Evolutionary conservation across 2,329 filamentous ascomycete species (phyloP), one percentile per base, ranked within the genome.

Genomic region (Pseudogymnoascus sp.): DNA sequence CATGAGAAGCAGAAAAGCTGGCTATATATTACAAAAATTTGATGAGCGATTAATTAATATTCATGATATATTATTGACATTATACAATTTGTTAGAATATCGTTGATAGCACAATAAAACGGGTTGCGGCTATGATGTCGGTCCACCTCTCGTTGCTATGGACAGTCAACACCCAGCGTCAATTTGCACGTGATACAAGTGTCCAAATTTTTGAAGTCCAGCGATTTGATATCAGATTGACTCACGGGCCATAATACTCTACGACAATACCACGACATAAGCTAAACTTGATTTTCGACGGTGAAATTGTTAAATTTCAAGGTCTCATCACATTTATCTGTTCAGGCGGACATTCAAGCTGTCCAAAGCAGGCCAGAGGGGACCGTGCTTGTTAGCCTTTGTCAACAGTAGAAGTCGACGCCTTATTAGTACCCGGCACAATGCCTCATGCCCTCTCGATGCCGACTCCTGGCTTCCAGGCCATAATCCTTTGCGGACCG

Each of bases 401-500:
- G n/a, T 52, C 45, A 52, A 52, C 45, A 19, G 23, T 52, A 30
- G 26, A 52, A 30, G 45, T 30, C 45, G 19, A 30, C 45, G 30
- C n/a, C 26, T 13, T 52, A 52, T 30, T 52, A 57, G 55, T 26
- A 38, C 35, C 59, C 35, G 18, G 41, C 45, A 64, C 64, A 58
- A 91, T 92, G 88, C 88, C 88, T 68, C 88, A 91, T 77, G 87
- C 87, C 62, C 81, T 83, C 58, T 80, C 84, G 23, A 84, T 88
- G 76, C 85, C 88, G 67, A 80, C 86, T 61, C 83, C 87, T 61
- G 88, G 88, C 75, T 85, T 94, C 66, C 89, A 92, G 77, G 89
- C 89, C 67, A 75, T 94, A 65, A 90, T 94, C 61, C 80, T 94
- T 57, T 94, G 89, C 71, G 89, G 89, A 3, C 89, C 89, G 21